These are phyloP conservation scores for Chalciporus piperatus DNA, from an alignment of 768 basidiomycete genomes.

Conservation along the genomic window DNA sequence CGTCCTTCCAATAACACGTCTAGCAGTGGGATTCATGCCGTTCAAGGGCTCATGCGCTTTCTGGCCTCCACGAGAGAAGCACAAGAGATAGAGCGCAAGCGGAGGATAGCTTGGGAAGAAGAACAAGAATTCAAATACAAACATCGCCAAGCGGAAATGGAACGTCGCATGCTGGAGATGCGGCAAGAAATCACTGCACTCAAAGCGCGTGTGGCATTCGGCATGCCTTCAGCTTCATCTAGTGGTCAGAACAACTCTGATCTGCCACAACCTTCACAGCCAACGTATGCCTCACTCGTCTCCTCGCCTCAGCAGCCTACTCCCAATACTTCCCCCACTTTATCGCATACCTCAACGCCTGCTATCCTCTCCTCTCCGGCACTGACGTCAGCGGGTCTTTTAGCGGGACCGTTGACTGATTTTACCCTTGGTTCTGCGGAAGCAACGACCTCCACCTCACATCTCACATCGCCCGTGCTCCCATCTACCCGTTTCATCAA, in stretches of 20 bases:
- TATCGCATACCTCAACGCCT: slow-evolving; percentile 27
- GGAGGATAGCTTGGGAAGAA: slow-evolving; percentile 65
- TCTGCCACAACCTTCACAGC: slow-evolving; percentile 8
- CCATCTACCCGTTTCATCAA: slow-evolving; percentile 21
- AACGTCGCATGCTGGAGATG: slow-evolving; percentile 53
- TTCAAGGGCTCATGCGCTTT: slow-evolving; percentile 62
- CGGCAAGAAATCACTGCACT: slow-evolving; percentile 50
- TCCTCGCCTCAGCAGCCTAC: slow-evolving; percentile 27
- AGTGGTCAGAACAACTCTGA: not conserved
- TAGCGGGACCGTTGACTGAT: slow-evolving; percentile 9
- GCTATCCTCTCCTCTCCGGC: slow-evolving; percentile 20
- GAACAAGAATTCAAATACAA: slow-evolving; percentile 61
- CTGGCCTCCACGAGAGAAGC: slow-evolving; percentile 56
- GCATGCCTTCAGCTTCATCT: slow-evolving; percentile 13
- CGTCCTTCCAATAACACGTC: slow-evolving; percentile 31
- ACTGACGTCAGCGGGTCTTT: slow-evolving; percentile 5
- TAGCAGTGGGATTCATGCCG: slow-evolving; percentile 39
- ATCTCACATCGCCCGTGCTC: slow-evolving; percentile 17
- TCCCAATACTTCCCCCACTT: slow-evolving; percentile 28
- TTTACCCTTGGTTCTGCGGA: not conserved
- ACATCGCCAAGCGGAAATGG: slow-evolving; percentile 57
- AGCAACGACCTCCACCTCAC: not conserved
- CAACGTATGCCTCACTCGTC: slow-evolving; percentile 3
- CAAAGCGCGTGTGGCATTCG: slow-evolving; percentile 37
- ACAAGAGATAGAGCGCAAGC: slow-evolving; percentile 56